phyloP scores from a whole-genome alignment of 768 basidiomycete species.

The Piloderma croceum region DNA sequence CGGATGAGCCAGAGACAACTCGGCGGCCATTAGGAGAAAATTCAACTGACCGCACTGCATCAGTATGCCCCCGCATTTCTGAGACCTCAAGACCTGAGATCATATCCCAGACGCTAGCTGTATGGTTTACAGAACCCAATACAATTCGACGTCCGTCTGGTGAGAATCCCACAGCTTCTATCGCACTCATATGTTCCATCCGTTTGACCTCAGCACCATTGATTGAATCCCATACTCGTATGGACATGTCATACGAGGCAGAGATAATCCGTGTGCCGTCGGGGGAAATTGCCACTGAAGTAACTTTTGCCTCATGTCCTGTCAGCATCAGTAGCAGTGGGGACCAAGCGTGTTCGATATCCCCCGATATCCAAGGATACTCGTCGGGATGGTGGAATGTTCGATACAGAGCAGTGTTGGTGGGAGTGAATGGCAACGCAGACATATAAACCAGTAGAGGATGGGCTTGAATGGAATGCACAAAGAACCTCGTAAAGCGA shows the following conservation, averaged over 20 bases:
- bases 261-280: constrained; percentile 1
- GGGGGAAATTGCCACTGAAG: constrained; percentile 1
- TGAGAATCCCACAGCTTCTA: constrained; percentile 1
- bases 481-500: too few species aligned
- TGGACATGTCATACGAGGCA: constrained; percentile 1
- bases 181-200: background rate
- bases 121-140: background rate
- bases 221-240: constrained; percentile 2
- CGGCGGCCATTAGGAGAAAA: constrained; percentile 11
- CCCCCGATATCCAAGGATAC: too few species aligned
- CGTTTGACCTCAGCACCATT: constrained; percentile 1
- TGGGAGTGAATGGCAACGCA: too few species aligned
- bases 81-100: background rate
- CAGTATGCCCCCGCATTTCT: constrained; percentile 7
- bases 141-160: background rate
- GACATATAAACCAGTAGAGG: too few species aligned
- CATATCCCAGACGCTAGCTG: background rate
- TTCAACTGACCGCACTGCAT: constrained; percentile 3
- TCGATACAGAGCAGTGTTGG: too few species aligned
- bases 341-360: too few species aligned
- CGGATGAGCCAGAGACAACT: too few species aligned
- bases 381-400: too few species aligned
- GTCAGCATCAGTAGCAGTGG: too few species aligned
- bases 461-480: too few species aligned
- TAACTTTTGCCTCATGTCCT: background rate